A percentile compares a stretch with the other conserved stretches of the same genome.
Conservation (phyloP, 768 basidiomycete genomes). For the Cyathus striatus region DNA sequence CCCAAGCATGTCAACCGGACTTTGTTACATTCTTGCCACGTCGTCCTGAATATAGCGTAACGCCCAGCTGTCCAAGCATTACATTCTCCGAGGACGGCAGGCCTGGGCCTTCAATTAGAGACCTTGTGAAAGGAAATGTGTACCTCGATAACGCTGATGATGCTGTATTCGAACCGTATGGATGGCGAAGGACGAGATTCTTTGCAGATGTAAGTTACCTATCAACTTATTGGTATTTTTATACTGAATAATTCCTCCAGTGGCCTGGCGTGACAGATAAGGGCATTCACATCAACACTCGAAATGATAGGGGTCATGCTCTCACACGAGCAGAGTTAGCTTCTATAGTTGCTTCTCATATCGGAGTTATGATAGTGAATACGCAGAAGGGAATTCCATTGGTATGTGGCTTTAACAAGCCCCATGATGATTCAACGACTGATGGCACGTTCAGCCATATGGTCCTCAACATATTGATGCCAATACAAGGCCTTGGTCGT, state of each 20-base stretch:
- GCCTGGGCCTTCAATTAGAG: conserved; percentile 14
- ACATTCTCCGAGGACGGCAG: conserved; percentile 15
- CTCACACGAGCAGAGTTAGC: conserved; percentile 12
- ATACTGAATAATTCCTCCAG: conserved; percentile 5
- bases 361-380: conserved; percentile 3
- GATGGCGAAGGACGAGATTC: conserved; percentile 13
- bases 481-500: conserved; percentile 10
- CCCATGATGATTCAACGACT: background rate
- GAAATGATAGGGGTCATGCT: background rate
- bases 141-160: conserved; percentile 12
- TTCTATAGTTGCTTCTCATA: conserved; percentile 1
- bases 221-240: background rate
- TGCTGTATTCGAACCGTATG: conserved; percentile 9
- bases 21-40: conserved; percentile 11
- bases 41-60: conserved; percentile 6
- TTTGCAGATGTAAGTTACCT: conserved; percentile 12
- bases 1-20: background rate
- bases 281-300: conserved; percentile 3
- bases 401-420: background rate
- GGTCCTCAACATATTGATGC: conserved; percentile 6
- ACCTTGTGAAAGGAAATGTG: conserved; percentile 8
- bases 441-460: too few relatives aligned
- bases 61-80: conserved; percentile 9
- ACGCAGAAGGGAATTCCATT: background rate
- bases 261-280: conserved; percentile 13